Evolutionary conservation across 192 early-diverging fungal genomes (phyloP), one percentile per base, ranked within the genome.

Genomic region (Pilobolus umbonatus): DNA sequence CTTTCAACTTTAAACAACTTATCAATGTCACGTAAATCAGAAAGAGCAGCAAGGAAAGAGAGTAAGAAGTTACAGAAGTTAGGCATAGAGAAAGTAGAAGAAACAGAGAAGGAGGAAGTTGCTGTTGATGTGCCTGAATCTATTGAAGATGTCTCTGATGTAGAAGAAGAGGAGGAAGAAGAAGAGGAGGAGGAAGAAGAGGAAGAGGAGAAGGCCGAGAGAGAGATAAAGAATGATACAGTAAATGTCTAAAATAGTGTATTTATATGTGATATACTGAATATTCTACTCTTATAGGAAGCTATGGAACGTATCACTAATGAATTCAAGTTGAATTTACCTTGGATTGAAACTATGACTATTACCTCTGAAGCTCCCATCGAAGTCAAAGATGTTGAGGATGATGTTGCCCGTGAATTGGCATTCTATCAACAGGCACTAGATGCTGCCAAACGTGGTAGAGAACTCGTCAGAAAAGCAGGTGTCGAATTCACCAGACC

Each of bases 371-470:
- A 64, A 9, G 46, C 71, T 24, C 76, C 88, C 4, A 57, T 82
- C 47, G 74, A 45, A 15, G 61, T 80, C 2, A 71, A 79, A 7
- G 87, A 89, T 57, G 82, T 83, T 9, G 75, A 92, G 45, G 88
- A 98, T 62, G 96, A 98, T 52, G 71, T 98, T 48, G 88, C 90
- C 45, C 89, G 96, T 44, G 96, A 98, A 72, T 76, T 94, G 34
- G 91, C 90, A 44, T 95, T 98, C 61, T 95, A 95, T 71, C 80
- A 91, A 39, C 94, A 96, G 67, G 96, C 90, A 5, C 77, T 98
- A 10, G 81, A 87, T 60, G 88, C 89, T 8, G 90, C 83, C 19
- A 69, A 77, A 6, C 55, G 72, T 32, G 94, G 82, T 51, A 85
- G 86, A 46, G 75, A 83, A 6, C 59, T 76, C 58, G 65, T 90